Evolutionary conservation across 2,329 filamentous ascomycete species (phyloP).

Genomic region (Capronia epimyces): DNA sequence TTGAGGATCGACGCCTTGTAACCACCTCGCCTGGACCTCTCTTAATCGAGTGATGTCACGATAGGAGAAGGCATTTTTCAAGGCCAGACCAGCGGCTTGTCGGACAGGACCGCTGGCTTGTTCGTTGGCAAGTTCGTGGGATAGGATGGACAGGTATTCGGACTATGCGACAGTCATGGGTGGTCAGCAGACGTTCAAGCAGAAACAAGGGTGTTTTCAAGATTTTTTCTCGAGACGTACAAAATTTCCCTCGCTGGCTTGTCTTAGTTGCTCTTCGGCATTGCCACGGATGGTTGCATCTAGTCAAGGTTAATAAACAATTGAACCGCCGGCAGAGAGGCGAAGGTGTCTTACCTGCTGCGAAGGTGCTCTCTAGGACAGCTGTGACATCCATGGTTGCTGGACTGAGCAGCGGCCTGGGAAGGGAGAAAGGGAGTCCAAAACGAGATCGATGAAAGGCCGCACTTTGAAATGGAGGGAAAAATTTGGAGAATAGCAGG

Average conservation of each 20-base stretch:
- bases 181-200: conserved; percentile 16
- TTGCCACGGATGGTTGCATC: conserved; percentile 84
- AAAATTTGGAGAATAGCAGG: conserved; percentile 3
- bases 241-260: conserved; percentile 92
- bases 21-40: conserved; percentile 90
- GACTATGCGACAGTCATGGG: conserved; percentile 52
- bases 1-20: conserved; percentile 70
- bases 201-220: no score
- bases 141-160: conserved; percentile 85
- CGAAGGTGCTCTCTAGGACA: conserved; percentile 95
- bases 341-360: conserved; percentile 63
- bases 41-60: conserved; percentile 82
- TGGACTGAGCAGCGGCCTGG: conserved; percentile 23
- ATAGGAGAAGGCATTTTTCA: conserved; percentile 97
- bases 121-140: conserved; percentile 91
- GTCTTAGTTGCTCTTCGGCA: conserved; percentile 88
- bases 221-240: conserved; percentile 51
- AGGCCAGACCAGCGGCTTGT: conserved; percentile 87
- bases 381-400: conserved; percentile 90
- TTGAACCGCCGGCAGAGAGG: conserved; percentile 22
- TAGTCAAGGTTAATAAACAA: conserved; percentile 44
- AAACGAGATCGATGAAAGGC: not conserved
- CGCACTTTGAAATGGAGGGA: conserved; percentile 3
- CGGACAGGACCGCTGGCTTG: conserved; percentile 74
- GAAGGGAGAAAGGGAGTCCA: conserved; percentile 17